These are phyloP conservation scores for Kingdonia uniflora DNA, from an alignment of 164 flowering plant genomes.

Conservation along the genomic window DNA sequence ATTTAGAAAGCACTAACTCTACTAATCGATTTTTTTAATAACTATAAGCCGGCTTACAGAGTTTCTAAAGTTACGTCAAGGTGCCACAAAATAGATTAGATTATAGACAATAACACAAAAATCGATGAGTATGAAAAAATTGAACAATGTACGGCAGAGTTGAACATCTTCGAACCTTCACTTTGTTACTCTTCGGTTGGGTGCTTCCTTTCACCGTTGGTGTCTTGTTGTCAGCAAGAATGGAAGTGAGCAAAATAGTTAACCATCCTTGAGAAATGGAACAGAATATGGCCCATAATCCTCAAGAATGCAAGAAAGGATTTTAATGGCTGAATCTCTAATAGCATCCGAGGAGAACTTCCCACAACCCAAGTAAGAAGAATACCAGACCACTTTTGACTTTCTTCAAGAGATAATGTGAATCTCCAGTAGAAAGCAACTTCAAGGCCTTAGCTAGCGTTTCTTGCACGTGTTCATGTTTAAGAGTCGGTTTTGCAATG, in stretches of 20 bases:
- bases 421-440: constrained; percentile 46
- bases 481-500: constrained; percentile 44
- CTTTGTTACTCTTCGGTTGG: constrained; percentile 48
- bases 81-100: too few relatives aligned
- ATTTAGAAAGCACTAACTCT: too few relatives aligned
- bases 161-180: constrained; percentile 42
- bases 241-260: constrained; percentile 52
- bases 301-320: constrained; percentile 76
- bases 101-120: too few relatives aligned
- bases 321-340: constrained; percentile 54
- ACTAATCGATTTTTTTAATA: too few relatives aligned
- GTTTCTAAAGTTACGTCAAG: too few relatives aligned
- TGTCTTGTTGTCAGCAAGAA: constrained; percentile 38
- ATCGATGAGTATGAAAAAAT: too few relatives aligned
- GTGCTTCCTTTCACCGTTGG: constrained; percentile 33
- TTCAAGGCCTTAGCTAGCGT: constrained; percentile 69
- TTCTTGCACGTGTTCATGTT: constrained; percentile 63
- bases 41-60: too few relatives aligned
- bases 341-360: constrained; percentile 42
- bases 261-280: constrained; percentile 96
- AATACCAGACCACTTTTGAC: constrained; percentile 80
- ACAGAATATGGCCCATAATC: constrained; percentile 72
- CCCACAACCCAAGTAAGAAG: constrained; percentile 75
- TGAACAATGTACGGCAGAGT: too few relatives aligned
- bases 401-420: constrained; percentile 79